Evolutionary conservation across 2,329 filamentous ascomycete species (phyloP).

Genomic region (Alternaria incomplexa): DNA sequence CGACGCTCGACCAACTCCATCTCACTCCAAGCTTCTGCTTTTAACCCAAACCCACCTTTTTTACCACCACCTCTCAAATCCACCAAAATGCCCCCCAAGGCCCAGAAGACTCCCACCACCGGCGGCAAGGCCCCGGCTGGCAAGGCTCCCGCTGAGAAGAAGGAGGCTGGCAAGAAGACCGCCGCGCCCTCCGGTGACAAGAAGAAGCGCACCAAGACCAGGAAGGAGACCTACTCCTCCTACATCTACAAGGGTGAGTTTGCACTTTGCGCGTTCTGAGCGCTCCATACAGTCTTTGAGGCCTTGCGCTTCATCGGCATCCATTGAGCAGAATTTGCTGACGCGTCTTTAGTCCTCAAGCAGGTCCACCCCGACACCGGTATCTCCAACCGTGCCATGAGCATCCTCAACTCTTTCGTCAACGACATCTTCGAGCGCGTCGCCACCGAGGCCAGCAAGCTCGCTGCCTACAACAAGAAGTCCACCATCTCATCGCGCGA

Average conservation of each 20-base stretch:
- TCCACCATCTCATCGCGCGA: conserved; percentile 99
- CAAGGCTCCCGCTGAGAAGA: conserved; percentile 92
- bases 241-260: conserved; percentile 99
- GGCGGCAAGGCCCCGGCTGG: conserved; percentile 89
- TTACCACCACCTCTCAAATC: conserved; percentile 10
- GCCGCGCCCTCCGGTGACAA: conserved; percentile 90
- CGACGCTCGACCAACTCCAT: conserved; percentile 29
- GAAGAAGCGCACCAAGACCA: conserved; percentile 99
- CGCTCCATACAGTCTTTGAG: conserved; percentile 1
- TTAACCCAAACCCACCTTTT: conserved; percentile 17
- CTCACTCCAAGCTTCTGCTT: conserved; percentile 19
- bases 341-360: conserved; percentile 81
- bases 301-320: background rate
- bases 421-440: conserved; percentile 99
- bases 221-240: conserved; percentile 99
- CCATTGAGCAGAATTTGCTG: conserved; percentile 26
- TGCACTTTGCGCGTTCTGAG: conserved; percentile 17
- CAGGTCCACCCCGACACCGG: conserved; percentile 99
- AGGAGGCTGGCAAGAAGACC: conserved; percentile 99
- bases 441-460: conserved; percentile 97
- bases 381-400: conserved; percentile 99
- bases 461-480: conserved; percentile 99
- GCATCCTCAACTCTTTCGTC: conserved; percentile 99
- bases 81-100: conserved; percentile 91
- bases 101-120: conserved; percentile 94